These are phyloP conservation scores for Penicillium sp. DNA, from an alignment of 2,329 filamentous ascomycete genomes.

Conservation along the genomic window DNA sequence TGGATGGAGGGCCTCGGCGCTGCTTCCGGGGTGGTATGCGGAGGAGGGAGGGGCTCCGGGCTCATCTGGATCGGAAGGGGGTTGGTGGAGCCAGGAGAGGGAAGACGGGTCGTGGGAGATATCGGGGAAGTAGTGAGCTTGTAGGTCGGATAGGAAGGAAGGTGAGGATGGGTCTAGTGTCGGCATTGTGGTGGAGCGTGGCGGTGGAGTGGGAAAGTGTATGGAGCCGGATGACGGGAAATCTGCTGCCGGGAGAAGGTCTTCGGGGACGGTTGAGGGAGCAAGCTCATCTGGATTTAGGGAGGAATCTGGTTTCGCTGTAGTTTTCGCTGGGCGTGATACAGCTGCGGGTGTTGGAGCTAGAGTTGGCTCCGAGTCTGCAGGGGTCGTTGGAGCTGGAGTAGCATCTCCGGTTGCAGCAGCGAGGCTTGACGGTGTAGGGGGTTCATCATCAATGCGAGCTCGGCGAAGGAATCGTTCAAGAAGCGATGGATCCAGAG, in stretches of 20 bases:
- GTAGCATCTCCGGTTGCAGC: slow-evolving; percentile 9
- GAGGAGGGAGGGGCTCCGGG: slow-evolving; percentile 66
- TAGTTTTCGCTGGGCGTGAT: background rate
- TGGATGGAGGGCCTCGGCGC: slow-evolving; percentile 66
- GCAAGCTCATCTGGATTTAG: slow-evolving; percentile 38
- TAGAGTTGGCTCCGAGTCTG: slow-evolving; percentile 9
- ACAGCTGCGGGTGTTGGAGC: background rate
- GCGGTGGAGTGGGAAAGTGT: slow-evolving; percentile 52
- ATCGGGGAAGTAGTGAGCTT: slow-evolving; percentile 90
- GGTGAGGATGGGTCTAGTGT: slow-evolving; percentile 84
- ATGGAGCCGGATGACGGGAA: slow-evolving; percentile 40
- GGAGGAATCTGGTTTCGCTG: slow-evolving; percentile 3
- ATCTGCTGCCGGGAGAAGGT: slow-evolving; percentile 48
- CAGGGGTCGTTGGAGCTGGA: background rate
- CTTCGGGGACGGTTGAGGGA: slow-evolving; percentile 40
- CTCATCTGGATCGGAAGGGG: slow-evolving; percentile 63
- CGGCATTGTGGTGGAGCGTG: slow-evolving; percentile 57
- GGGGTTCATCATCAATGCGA: slow-evolving; percentile 69
- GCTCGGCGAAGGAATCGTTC: slow-evolving; percentile 77
- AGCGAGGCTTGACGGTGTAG: slow-evolving; percentile 14
- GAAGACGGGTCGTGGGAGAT: slow-evolving; percentile 83
- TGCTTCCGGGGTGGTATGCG: slow-evolving; percentile 79
- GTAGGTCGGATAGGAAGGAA: slow-evolving; percentile 81
- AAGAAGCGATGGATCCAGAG: slow-evolving; percentile 75
- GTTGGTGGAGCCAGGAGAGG: slow-evolving; percentile 87